Evolutionary conservation across 805 yeast species (phyloP).

Genomic region (Kregervanrija fluxuum): DNA sequence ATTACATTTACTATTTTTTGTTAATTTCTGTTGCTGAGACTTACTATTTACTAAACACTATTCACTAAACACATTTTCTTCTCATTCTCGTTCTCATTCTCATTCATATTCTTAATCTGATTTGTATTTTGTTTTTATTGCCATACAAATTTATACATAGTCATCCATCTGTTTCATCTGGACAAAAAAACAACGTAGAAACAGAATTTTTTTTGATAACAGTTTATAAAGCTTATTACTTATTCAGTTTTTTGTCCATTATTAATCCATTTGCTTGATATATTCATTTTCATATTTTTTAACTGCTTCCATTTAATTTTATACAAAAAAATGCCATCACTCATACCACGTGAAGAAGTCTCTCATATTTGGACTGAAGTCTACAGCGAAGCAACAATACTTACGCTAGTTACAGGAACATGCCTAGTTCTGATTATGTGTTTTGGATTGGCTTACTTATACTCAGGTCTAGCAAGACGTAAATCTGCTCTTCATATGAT

Average conservation of each 20-base stretch:
- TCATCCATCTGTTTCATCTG: no score
- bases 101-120: neutral
- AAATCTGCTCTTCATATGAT: conserved; percentile 85
- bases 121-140: neutral
- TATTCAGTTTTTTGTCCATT: no score
- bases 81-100: neutral
- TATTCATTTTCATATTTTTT: neutral
- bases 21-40: neutral
- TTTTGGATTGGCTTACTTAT: conserved; percentile 89
- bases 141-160: no score
- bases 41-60: neutral
- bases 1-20: no score
- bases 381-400: conserved; percentile 41
- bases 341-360: no score
- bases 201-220: no score
- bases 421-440: conserved; percentile 84
- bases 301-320: neutral
- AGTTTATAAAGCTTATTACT: no score
- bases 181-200: no score
- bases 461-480: conserved; percentile 85
- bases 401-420: conserved; percentile 52
- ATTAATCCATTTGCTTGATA: no score
- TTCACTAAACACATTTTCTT: neutral
- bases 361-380: conserved; percentile 8
- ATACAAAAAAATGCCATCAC: neutral